A percentile compares a stretch with the other conserved stretches of the same genome.
Evolutionary conservation across 2,329 filamentous ascomycete species (phyloP).

Genomic region (Orbilia javanica): DNA sequence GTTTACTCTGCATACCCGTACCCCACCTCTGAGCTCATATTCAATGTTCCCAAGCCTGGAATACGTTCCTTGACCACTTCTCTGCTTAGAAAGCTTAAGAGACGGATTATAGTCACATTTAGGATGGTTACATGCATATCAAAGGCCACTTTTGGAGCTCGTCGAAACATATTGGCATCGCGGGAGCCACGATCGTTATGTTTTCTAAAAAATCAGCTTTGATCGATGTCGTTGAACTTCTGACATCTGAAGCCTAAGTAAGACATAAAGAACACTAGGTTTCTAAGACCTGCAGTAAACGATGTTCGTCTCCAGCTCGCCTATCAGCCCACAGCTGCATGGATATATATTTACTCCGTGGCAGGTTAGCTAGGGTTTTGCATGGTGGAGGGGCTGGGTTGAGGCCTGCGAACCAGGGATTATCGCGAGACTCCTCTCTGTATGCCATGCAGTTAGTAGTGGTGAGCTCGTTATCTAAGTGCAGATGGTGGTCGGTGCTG

Average conservation of each 20-base stretch:
- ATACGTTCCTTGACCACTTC: background rate
- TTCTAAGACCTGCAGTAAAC: constrained; percentile 27
- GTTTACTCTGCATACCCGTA: constrained; percentile 32
- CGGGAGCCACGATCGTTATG: background rate
- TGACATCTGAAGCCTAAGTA: background rate
- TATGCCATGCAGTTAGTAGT: constrained; percentile 2
- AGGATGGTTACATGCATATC: constrained; percentile 42
- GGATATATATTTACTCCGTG: constrained; percentile 34
- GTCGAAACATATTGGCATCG: background rate
- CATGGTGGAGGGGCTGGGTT: constrained; percentile 9
- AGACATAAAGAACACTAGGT: constrained; percentile 30
- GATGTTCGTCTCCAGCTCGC: constrained; percentile 48
- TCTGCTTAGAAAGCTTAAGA: constrained; percentile 11
- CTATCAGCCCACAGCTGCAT: constrained; percentile 40
- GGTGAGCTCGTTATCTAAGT: constrained; percentile 21
- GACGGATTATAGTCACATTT: constrained; percentile 12
- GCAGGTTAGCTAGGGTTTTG: constrained; percentile 45
- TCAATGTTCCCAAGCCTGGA: background rate
- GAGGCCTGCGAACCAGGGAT: constrained; percentile 19
- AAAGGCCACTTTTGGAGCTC: background rate
- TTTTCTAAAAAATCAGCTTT: background rate
- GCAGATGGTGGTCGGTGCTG: constrained; percentile 11
- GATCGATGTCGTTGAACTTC: background rate
- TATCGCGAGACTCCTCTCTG: constrained; percentile 3
- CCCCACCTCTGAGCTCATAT: constrained; percentile 25